Evolutionary conservation across 345 rosid genomes (phyloP).

Genomic region (Kandelia obovata): DNA sequence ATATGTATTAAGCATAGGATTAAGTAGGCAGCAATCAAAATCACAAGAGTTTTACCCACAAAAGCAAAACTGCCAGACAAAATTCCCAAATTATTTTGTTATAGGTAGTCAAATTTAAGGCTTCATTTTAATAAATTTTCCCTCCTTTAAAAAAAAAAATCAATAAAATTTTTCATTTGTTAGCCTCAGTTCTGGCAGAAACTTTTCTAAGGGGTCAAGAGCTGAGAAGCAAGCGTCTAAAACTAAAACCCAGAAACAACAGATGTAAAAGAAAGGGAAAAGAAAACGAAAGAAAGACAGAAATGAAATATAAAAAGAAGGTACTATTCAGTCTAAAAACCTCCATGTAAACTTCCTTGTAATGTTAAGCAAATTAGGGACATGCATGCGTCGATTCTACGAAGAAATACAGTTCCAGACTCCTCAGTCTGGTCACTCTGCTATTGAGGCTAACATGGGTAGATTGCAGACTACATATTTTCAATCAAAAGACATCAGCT

Average conservation of each 20-base stretch:
- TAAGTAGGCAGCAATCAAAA: no score
- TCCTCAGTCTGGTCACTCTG: not conserved
- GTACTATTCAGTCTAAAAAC: not conserved
- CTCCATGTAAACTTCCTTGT: not conserved
- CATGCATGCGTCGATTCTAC: not conserved
- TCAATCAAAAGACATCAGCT: no score
- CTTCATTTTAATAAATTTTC: no score
- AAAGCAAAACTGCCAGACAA: no score
- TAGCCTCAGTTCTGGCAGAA: not conserved
- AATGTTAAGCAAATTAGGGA: not conserved
- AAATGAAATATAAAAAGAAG: not conserved
- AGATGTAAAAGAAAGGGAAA: no score
- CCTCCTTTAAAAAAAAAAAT: no score
- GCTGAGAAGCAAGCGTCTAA: not conserved
- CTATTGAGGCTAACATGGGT: not conserved
- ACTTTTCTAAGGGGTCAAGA: not conserved
- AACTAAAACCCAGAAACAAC: not conserved
- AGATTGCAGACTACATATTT: not conserved
- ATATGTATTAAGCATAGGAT: no score
- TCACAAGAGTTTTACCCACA: no score
- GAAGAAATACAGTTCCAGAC: not conserved
- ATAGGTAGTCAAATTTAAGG: no score
- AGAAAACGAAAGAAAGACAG: not conserved
- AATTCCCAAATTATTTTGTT: no score
- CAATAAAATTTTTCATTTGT: not conserved